phyloP scores from a whole-genome alignment of 129 eudicot species.

The Scalesia atractyloides region DNA sequence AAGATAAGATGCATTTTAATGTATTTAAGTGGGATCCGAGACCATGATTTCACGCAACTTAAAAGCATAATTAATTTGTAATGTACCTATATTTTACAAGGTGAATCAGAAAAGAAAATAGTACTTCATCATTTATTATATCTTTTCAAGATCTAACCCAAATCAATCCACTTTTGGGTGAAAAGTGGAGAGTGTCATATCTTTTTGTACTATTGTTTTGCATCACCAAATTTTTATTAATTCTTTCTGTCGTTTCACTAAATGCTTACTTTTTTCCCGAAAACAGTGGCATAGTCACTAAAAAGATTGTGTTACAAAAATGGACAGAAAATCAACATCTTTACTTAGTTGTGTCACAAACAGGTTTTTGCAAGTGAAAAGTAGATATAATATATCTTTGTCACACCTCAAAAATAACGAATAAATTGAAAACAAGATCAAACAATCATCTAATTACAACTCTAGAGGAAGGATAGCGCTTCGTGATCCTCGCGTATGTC shows the following conservation, averaged over 20 bases:
- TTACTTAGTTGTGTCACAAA: conserved; percentile 4
- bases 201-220: conserved; percentile 1
- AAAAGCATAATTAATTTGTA: background rate
- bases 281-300: background rate
- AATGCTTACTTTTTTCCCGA: background rate
- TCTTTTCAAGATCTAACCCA: background rate
- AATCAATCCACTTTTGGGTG: background rate
- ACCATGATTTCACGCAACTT: background rate
- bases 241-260: conserved; percentile 7
- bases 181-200: background rate
- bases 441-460: conserved; percentile 19
- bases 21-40: background rate
- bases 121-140: too few relatives aligned
- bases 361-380: background rate
- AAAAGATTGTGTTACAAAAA: conserved; percentile 5
- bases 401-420: conserved; percentile 17
- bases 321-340: background rate
- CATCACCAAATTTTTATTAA: background rate
- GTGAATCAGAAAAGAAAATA: background rate
- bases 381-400: background rate
- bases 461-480: conserved; percentile 68
- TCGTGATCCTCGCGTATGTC: conserved; percentile 71
- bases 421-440: conserved; percentile 12
- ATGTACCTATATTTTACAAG: background rate
- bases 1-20: too few relatives aligned